These are phyloP conservation scores for Kondoa subrosea DNA, from an alignment of 768 basidiomycete genomes.

Conservation along the genomic window DNA sequence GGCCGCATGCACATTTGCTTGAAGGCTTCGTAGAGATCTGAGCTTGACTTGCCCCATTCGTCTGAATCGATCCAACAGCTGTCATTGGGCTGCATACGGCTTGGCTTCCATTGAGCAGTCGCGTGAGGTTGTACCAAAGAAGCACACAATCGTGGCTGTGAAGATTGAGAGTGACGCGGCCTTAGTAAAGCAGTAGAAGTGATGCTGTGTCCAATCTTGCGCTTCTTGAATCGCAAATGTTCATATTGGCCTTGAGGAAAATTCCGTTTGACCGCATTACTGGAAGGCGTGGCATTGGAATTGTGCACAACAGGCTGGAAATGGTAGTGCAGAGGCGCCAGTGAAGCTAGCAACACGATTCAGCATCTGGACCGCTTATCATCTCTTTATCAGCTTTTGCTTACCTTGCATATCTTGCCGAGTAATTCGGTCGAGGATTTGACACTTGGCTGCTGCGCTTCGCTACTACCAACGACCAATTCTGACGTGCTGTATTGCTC, in stretches of 20 bases:
- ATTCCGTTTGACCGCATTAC: background rate
- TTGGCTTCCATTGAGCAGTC: background rate
- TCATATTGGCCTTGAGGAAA: background rate
- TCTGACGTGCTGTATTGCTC: too few relatives aligned
- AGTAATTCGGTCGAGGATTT: too few relatives aligned
- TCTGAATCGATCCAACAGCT: background rate
- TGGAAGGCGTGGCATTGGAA: too few relatives aligned
- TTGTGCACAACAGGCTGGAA: too few relatives aligned
- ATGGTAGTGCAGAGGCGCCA: too few relatives aligned
- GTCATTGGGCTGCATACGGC: background rate
- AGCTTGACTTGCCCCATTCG: background rate
- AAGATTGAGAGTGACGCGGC: background rate
- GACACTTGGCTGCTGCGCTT: too few relatives aligned
- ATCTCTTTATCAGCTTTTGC: too few relatives aligned
- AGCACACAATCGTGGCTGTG: background rate
- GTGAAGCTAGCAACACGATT: too few relatives aligned
- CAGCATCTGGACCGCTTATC: too few relatives aligned
- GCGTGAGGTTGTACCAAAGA: background rate
- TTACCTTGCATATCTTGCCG: too few relatives aligned
- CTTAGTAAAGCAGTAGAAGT: background rate
- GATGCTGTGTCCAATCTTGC: background rate
- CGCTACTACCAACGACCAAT: too few relatives aligned
- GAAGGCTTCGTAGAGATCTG: background rate
- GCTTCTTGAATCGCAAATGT: constrained; percentile 2
- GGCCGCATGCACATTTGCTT: background rate